These are phyloP conservation scores for Alternaria viburni DNA, from an alignment of 2,329 filamentous ascomycete genomes.

Conservation along the genomic window DNA sequence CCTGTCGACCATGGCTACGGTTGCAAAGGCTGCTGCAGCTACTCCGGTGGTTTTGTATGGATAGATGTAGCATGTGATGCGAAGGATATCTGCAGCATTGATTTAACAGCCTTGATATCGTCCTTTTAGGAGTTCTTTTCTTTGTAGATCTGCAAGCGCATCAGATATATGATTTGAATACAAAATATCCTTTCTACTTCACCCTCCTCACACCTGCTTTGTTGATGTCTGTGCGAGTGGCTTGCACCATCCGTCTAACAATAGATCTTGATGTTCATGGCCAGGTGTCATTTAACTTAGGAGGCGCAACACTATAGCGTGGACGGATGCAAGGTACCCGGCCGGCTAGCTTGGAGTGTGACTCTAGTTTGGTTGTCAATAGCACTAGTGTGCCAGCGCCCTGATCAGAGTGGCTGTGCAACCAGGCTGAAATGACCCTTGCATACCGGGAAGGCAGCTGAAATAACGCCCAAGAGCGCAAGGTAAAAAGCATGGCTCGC, in stretches of 20 bases:
- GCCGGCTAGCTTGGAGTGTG: background rate
- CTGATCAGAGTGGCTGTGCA: background rate
- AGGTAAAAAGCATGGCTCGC: background rate
- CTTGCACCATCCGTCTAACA: background rate
- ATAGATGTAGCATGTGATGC: background rate
- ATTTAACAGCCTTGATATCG: background rate
- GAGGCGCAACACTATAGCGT: background rate
- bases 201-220: background rate
- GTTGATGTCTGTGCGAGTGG: accelerated
- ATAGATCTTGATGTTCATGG: background rate
- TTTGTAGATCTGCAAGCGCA: background rate
- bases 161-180: background rate
- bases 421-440: background rate
- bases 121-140: background rate
- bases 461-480: background rate
- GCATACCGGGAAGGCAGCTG: background rate
- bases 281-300: background rate
- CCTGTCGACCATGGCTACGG: background rate
- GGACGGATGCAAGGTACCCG: background rate
- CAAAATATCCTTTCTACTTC: background rate
- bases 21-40: background rate
- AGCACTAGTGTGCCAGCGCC: background rate
- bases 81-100: background rate
- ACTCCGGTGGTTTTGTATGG: background rate
- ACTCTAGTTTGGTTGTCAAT: background rate